Evolutionary conservation across 2,329 filamentous ascomycete genomes (phyloP).

Genomic region (Keithomyces neogunnii): DNA sequence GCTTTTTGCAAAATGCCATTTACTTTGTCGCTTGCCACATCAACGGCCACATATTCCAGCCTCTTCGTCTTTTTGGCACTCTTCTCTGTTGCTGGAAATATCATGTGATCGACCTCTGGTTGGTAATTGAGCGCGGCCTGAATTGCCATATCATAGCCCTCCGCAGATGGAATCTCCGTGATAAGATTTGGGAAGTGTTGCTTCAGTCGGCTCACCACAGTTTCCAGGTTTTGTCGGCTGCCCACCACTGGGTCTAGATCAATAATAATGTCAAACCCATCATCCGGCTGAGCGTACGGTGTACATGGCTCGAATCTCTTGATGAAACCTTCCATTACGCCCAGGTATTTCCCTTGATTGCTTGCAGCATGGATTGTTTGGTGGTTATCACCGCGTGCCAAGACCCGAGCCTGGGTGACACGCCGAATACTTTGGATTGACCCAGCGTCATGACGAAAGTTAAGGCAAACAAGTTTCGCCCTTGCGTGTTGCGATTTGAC

Average conservation of each 20-base stretch:
- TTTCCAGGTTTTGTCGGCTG: slow-evolving; percentile 84
- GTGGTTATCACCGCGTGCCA: slow-evolving; percentile 87
- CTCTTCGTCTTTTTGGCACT: slow-evolving; percentile 38
- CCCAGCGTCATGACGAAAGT: slow-evolving; percentile 78
- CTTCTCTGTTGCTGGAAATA: slow-evolving; percentile 32
- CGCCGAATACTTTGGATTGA: slow-evolving; percentile 64
- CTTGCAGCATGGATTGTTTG: slow-evolving; percentile 91
- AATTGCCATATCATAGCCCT: slow-evolving; percentile 75
- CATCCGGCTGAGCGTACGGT: slow-evolving; percentile 59
- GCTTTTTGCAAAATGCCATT: slow-evolving; percentile 55
- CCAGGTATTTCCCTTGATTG: slow-evolving; percentile 63
- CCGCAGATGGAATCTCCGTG: slow-evolving; percentile 56
- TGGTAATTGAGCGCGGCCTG: slow-evolving; percentile 66
- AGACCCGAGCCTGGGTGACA: slow-evolving; percentile 69
- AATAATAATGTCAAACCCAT: slow-evolving; percentile 75
- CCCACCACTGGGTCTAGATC: slow-evolving; percentile 68
- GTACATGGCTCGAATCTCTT: slow-evolving; percentile 74
- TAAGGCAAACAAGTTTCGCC: slow-evolving; percentile 72
- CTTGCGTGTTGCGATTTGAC: slow-evolving; percentile 53
- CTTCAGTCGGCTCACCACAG: slow-evolving; percentile 62
- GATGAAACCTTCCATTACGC: slow-evolving; percentile 94
- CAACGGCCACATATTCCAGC: slow-evolving; percentile 50
- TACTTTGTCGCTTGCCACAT: slow-evolving; percentile 34
- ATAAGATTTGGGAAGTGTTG: slow-evolving; percentile 72
- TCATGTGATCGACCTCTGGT: slow-evolving; percentile 66